Base-by-base conservation (phyloP, 2,329 filamentous ascomycete species). In the Coleophoma eucalyptorum region DNA sequence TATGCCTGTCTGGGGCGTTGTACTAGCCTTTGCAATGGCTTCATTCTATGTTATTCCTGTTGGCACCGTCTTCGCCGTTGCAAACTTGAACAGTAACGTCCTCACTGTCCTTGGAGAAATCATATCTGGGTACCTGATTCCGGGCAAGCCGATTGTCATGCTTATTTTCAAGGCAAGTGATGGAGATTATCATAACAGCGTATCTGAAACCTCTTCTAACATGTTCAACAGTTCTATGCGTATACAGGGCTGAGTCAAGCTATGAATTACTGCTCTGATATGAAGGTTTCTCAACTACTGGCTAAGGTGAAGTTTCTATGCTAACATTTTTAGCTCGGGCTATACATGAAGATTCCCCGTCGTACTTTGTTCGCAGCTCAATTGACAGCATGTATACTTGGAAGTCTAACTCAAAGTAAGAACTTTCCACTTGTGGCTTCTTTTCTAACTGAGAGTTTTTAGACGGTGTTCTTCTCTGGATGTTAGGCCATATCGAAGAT, bases 91-190 rank as follows among this genome's bases (percentile, higher is more conserved):
- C 56, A 72, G 71, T 43, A 78, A 77, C 3, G 72, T 71, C 15
- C 65, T 76, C 11, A 75, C 74, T 53, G 71, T 76, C 48, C 64
- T 76, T 34, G 72, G 72, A 5, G 72, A 75, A 54, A 70, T 76
- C 57, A 69, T 76, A 11, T 65, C 69, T 34, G 74, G 75, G n/a
- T 76, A 75, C 61, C 72, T 66, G 62, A 50, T 68, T 66, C 53
- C 53, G 16, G 86, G 86, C 16, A 77, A 77, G 4, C 86, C 86
- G 2, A 74, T 89, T 56, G 84, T 84, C 42, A 86, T 88, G 79
- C 89, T 89, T 83, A 77, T 88, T 72, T 89, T 89, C 72, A 88
- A 89, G 68, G 86, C 13, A 6, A 38, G 35, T 6, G 5, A 12
- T 3, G 26, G 26, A 7, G 26, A 8, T 8, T 3, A 2, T 26